Percentiles rank a stretch among this genome's conserved stretches.
Evolutionary conservation across 169 alveolate species (phyloP).

Genomic region (Theileria equi): DNA sequence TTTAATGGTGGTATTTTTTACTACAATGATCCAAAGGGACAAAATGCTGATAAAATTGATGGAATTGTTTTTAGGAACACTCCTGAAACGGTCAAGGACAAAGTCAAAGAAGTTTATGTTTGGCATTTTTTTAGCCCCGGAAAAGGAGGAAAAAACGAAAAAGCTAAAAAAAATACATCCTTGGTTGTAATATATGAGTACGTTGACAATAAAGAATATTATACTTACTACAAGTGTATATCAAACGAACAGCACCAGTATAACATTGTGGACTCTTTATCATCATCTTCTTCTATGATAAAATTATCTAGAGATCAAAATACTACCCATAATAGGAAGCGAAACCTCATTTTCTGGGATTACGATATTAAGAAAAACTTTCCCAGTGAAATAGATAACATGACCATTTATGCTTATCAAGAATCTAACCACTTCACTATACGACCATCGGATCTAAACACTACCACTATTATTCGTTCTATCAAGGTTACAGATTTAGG

Average conservation of each 20-base stretch:
- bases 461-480: neutral
- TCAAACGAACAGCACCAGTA: slow-evolving; percentile 15
- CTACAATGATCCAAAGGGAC: neutral
- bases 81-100: slow-evolving; percentile 1
- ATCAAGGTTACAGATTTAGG: neutral
- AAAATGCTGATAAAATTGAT: slow-evolving; percentile 1
- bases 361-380: neutral
- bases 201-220: neutral
- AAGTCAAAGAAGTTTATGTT: slow-evolving; percentile 20
- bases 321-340: no score
- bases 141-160: slow-evolving; percentile 1
- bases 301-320: no score
- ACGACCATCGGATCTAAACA: slow-evolving; percentile 8
- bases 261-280: slow-evolving; percentile 28
- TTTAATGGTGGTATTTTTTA: neutral
- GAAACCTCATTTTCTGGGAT: no score
- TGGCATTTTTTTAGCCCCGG: slow-evolving; percentile 45
- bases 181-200: slow-evolving; percentile 41
- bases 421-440: slow-evolving; percentile 4
- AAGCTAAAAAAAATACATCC: neutral
- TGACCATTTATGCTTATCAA: neutral
- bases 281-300: neutral
- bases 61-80: slow-evolving; percentile 23
- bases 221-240: slow-evolving; percentile 28
- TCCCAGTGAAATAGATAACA: neutral